Evolutionary conservation across 2,329 filamentous ascomycete genomes (phyloP), one percentile per base, ranked within the genome.

Genomic region (Simplicillium aogashimaense): DNA sequence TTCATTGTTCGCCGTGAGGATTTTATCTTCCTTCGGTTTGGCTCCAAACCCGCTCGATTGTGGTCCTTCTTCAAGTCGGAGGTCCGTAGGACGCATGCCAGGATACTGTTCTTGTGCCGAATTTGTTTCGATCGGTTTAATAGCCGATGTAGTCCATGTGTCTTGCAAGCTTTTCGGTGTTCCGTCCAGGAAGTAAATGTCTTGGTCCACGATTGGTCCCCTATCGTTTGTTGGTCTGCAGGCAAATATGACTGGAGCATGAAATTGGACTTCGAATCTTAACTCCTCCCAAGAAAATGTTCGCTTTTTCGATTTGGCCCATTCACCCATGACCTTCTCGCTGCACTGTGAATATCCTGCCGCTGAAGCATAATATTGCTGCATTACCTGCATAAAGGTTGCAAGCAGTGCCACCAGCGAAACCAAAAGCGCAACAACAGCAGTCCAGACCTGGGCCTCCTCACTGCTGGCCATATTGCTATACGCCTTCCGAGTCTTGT

Each of bases 1-100:
- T 49, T 76, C 73, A 40, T 74, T 74, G 47, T 76, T 70, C 6
- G 72, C 69, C 2, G 73, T 77, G 45, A 73, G 70, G 1, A 76
- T 60, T 38, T 56, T 50, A 44, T 61, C 48, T 47, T 58, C 59
- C 7, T 38, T 40, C 12, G 52, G 43, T 25, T 25, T 25, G 20
- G 20, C 20, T 25, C 9, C 20, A 9, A 9, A 6, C 9, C 9
- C 20, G 20, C 9, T 25, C 43, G 43, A 47, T 18, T 51, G 43
- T 12, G 43, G 44, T 38, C 53, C 54, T 11, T 54, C 53, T 9
- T 54, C 20, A 25, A 25, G 20, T 9, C 9, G 6, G 20, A 44
- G 44, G 32, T 62, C 56, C 35, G 60, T 53, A 25, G 20, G 20
- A 25, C 9, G 6, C 20, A 25, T 25, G 9, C 20, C 20, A 9